Evolutionary conservation across 495 filamentous ascomycete genomes (phyloP), one percentile per base, ranked within the genome.

Genomic region (Cenococcum geophilum): DNA sequence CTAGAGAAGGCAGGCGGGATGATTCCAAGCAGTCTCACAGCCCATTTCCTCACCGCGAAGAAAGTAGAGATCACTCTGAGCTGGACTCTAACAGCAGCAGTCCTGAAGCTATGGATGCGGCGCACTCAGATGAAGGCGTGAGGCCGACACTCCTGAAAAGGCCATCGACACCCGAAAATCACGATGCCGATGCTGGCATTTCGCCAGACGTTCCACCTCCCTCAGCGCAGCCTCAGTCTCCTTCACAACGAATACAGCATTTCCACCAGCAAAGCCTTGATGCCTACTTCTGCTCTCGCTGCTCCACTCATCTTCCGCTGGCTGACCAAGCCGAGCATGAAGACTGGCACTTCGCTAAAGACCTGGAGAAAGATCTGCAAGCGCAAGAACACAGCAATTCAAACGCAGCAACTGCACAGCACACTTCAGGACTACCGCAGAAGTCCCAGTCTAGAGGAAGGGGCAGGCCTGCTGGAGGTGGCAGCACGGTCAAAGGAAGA

Each of bases 341-440:
- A 43, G 93, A 98, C 71, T 98, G 91, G 89, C 93, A 98, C 76
- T 89, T 96, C 73, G 93, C 93, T 43, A 91, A 88, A 76, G 85
- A 89, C 66, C 79, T 97, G 27, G 86, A 87, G 64, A 80, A 89
- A 76, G 85, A 89, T 61, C 80, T 97, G 34, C 86, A 87, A 65
- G 78, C 83, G 6, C 79, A 91, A 62, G 80, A 83, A 5, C 51
- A 53, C 23, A 65, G 16, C 25, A 21, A 42, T 1, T 12, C 47
- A 1, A 35, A 48, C 1, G n/a, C 55, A 8, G 40, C 18, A 18
- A 18, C n/a, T 5, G 1, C 43, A 25, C 23, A 6, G 8, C 43
- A 11, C 49, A 57, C 55, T 20, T 60, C 27, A 9, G 49, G 34
- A 9, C 47, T 59, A 25, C 51, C 32, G 35, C 55, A 55, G 56